phyloP scores from a whole-genome alignment of 2,329 filamentous ascomycete genomes.

The Colletotrichum tamarilloi region DNA sequence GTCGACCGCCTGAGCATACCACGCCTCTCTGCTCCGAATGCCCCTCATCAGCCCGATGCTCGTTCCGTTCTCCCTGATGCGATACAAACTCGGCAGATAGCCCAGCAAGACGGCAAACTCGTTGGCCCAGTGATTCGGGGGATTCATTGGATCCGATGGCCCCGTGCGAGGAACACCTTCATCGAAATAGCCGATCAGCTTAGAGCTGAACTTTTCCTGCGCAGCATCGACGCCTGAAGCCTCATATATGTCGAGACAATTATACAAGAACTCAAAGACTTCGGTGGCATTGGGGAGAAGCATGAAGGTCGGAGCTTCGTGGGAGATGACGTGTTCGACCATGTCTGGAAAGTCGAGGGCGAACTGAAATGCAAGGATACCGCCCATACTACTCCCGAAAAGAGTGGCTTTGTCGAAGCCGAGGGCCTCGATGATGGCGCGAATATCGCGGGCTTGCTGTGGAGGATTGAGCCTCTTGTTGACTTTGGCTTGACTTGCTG shows the following conservation, averaged over 20 bases:
- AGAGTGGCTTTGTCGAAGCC: conserved; percentile 41
- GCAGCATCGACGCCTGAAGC: conserved; percentile 38
- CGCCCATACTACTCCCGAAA: conserved; percentile 46
- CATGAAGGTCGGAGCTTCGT: conserved; percentile 42
- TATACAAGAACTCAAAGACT: conserved; percentile 39
- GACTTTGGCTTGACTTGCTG: conserved; percentile 40
- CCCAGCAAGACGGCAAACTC: conserved; percentile 40
- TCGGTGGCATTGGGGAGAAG: conserved; percentile 42
- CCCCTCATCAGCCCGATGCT: conserved; percentile 44
- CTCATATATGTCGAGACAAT: conserved; percentile 39
- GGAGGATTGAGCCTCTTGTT: conserved; percentile 41
- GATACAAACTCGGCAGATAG: conserved; percentile 41
- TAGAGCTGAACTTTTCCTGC: conserved; percentile 33
- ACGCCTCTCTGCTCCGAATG: conserved; percentile 41
- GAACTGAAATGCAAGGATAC: conserved; percentile 44
- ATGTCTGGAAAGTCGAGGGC: conserved; percentile 44
- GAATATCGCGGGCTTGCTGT: conserved; percentile 46
- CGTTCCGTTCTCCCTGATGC: conserved; percentile 40
- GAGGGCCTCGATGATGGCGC: conserved; percentile 42
- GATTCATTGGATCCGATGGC: conserved; percentile 39
- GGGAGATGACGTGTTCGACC: conserved; percentile 43
- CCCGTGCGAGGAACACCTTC: conserved; percentile 38
- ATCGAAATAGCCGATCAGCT: conserved; percentile 42
- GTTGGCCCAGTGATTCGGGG: conserved; percentile 43
- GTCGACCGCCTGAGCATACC: conserved; percentile 41